A percentile compares a stretch with the other conserved stretches of the same genome.
Evolutionary conservation across 371 early-diverging fungal species (phyloP).

Genomic region (Lichtheimia ornata): DNA sequence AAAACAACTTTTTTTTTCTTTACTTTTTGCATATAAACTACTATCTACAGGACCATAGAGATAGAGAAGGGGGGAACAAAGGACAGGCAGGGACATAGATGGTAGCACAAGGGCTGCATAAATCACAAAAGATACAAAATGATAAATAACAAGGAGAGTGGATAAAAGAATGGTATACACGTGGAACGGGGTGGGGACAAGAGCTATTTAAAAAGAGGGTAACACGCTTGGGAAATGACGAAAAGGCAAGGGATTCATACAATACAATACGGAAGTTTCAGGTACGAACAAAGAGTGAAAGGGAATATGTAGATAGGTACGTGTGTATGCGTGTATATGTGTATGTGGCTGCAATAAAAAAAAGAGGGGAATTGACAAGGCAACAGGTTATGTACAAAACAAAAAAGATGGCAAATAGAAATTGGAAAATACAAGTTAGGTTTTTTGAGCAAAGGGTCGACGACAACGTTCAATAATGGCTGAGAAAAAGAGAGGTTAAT

Average conservation of each 20-base stretch:
- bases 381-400: not conserved
- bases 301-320: not conserved
- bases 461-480: too few relatives aligned
- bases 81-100: too few relatives aligned
- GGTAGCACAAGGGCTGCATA: too few relatives aligned
- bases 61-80: too few relatives aligned
- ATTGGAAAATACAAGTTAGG: too few relatives aligned
- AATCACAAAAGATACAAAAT: constrained; percentile 10
- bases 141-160: constrained; percentile 7
- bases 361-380: not conserved
- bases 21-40: too few relatives aligned
- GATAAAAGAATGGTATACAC: constrained; percentile 7
- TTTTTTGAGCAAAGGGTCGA: too few relatives aligned
- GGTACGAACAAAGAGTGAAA: not conserved
- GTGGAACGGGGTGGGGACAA: constrained; percentile 1
- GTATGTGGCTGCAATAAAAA: constrained; percentile 2
- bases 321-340: not conserved
- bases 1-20: too few relatives aligned
- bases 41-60: too few relatives aligned
- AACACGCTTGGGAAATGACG: not conserved
- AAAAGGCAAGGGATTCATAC: not conserved
- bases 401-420: not conserved
- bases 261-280: too few relatives aligned
- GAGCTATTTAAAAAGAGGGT: not conserved
- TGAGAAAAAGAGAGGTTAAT: constrained; percentile 1